Percentiles rank a stretch among this genome's conserved stretches.
Conservation (phyloP, 169 alveolate genomes). For the Perkinsus chesapeaki region DNA sequence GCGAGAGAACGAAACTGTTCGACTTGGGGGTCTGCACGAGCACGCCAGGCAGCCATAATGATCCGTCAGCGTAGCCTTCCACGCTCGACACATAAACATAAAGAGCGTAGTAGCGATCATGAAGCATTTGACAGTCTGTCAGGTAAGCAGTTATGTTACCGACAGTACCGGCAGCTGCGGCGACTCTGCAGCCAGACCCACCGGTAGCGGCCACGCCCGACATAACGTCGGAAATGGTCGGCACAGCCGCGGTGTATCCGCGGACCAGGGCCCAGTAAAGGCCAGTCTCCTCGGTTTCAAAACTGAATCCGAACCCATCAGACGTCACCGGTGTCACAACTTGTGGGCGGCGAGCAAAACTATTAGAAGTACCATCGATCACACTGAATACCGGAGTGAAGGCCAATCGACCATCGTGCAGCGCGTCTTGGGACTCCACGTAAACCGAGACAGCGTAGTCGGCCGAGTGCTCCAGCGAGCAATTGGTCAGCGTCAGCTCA, state of each 20-base stretch:
- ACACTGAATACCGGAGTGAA: not conserved
- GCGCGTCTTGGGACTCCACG: not conserved
- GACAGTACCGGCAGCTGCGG: not conserved
- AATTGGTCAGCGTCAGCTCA: not conserved
- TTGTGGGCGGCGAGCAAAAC: not conserved
- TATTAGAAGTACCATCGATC: not conserved
- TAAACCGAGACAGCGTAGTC: not conserved
- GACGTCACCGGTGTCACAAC: not conserved
- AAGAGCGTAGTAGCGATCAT: not conserved
- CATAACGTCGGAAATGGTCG: not conserved
- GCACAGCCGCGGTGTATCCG: not conserved
- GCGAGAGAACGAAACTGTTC: not conserved
- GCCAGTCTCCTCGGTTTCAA: not conserved
- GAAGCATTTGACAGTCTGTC: slow-evolving; percentile 6
- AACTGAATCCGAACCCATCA: not conserved
- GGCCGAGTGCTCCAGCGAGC: not conserved
- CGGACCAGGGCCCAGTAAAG: not conserved
- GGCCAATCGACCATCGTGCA: not conserved
- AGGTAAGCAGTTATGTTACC: not conserved
- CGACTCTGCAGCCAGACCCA: not conserved
- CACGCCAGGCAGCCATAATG: not conserved
- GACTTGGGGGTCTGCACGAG: not conserved
- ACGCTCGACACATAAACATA: not conserved
- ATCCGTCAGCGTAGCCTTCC: not conserved
- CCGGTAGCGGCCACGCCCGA: not conserved